phyloP scores from a whole-genome alignment of 164 flowering plant species.

The Chimonanthus praecox region DNA sequence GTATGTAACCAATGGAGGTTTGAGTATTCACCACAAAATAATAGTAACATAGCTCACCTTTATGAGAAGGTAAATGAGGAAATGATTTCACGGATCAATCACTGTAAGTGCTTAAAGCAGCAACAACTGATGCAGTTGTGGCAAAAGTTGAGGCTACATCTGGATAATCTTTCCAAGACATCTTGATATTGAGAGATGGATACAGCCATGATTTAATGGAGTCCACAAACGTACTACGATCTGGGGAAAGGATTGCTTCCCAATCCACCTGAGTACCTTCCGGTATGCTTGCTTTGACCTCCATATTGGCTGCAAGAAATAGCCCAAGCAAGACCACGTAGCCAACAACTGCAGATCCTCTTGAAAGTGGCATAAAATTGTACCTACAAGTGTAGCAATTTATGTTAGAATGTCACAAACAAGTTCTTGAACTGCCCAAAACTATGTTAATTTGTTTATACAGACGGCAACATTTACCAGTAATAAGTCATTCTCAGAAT shows the following conservation, averaged over 20 bases:
- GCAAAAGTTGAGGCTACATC: slow-evolving; percentile 65
- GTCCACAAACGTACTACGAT: slow-evolving; percentile 52
- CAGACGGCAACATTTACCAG: slow-evolving; percentile 45
- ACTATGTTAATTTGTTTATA: slow-evolving; percentile 1
- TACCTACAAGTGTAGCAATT: slow-evolving; percentile 52
- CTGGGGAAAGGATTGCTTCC: slow-evolving; percentile 81
- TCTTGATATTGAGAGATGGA: slow-evolving; percentile 62
- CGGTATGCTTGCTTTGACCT: slow-evolving; percentile 75
- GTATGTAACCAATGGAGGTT: neutral
- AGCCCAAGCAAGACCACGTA: slow-evolving; percentile 80
- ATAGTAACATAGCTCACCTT: neutral
- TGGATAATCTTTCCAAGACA: slow-evolving; percentile 83
- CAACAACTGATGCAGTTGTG: slow-evolving; percentile 75
- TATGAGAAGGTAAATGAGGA: neutral
- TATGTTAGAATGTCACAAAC: neutral
- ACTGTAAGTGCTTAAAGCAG: slow-evolving; percentile 72
- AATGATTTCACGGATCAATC: slow-evolving; percentile 13
- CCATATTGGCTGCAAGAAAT: slow-evolving; percentile 91
- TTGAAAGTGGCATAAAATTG: slow-evolving; percentile 93
- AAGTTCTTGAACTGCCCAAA: neutral
- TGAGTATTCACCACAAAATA: slow-evolving; percentile 11
- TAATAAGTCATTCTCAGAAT: slow-evolving; percentile 88
- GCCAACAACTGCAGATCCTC: slow-evolving; percentile 89
- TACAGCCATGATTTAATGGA: slow-evolving; percentile 78
- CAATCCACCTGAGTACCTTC: slow-evolving; percentile 84